phyloP scores from a whole-genome alignment of 768 basidiomycete genomes.

The Russula ochroleuca region DNA sequence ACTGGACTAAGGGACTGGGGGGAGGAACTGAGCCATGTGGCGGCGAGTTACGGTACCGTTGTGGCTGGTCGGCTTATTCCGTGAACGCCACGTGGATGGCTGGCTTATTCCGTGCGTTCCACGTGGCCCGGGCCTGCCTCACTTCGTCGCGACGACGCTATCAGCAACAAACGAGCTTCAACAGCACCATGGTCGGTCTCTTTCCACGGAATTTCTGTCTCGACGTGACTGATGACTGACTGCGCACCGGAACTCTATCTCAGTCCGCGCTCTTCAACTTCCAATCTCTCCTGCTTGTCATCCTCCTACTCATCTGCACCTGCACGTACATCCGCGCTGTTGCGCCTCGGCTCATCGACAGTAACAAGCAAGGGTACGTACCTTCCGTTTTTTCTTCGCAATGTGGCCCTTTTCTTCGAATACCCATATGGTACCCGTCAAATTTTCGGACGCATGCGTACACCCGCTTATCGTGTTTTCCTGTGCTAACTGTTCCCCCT shows the following conservation, averaged over 20 bases:
- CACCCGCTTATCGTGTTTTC: not conserved
- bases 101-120: too few relatives aligned
- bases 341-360: conserved; percentile 83
- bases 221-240: not conserved
- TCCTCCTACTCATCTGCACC: conserved; percentile 92
- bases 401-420: not conserved
- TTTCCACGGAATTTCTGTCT: not conserved
- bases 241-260: not conserved
- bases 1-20: too few relatives aligned
- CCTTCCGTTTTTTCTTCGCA: not conserved
- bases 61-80: too few relatives aligned
- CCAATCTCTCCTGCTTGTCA: conserved; percentile 88
- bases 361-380: conserved; percentile 89
- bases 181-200: conserved; percentile 6
- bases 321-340: conserved; percentile 93
- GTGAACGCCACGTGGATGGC: too few relatives aligned
- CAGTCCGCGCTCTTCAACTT: conserved; percentile 98
- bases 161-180: not conserved
- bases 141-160: too few relatives aligned
- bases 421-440: not conserved
- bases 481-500: not conserved
- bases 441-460: not conserved
- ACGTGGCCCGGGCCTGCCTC: too few relatives aligned
- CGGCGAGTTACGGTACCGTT: too few relatives aligned
- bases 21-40: too few relatives aligned